phyloP scores from a whole-genome alignment of 352 stramenopile species.

The Phytophthora rubi region DNA sequence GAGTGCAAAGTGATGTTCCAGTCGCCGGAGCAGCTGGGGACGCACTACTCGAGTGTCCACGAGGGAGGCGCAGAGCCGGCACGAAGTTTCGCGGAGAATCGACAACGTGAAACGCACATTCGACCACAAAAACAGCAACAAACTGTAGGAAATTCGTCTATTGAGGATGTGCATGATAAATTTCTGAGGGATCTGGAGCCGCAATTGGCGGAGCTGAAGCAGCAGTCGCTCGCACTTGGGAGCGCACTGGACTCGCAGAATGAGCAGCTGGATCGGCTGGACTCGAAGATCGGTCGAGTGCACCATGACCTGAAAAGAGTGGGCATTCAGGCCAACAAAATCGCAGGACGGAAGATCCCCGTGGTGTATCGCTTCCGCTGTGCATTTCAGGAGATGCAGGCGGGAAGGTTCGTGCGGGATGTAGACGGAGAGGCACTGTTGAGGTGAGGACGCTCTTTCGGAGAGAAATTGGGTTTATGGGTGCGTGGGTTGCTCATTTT shows the following conservation, averaged over 20 bases:
- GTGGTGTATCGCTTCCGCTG: constrained; percentile 71
- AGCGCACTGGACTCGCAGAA: constrained; percentile 72
- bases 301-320: constrained; percentile 78
- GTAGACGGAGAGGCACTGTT: constrained; percentile 64
- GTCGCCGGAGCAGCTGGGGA: constrained; percentile 57
- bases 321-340: constrained; percentile 64
- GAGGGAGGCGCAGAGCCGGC: constrained; percentile 9
- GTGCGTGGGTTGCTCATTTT: neutral
- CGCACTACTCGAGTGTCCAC: constrained; percentile 65
- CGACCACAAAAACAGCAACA: constrained; percentile 10
- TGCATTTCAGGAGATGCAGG: constrained; percentile 70
- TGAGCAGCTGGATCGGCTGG: constrained; percentile 61
- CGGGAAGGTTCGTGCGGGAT: constrained; percentile 59
- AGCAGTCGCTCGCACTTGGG: constrained; percentile 65
- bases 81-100: neutral
- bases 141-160: neutral
- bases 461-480: neutral
- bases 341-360: constrained; percentile 45
- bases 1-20: constrained; percentile 79
- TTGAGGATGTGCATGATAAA: constrained; percentile 43
- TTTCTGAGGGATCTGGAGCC: constrained; percentile 65
- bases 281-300: constrained; percentile 66
- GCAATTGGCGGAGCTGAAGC: constrained; percentile 69
- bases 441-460: constrained; percentile 40
- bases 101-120: neutral